These are phyloP conservation scores for Trichoderma sp. DNA, from an alignment of 2,329 filamentous ascomycete genomes.

Conservation along the genomic window DNA sequence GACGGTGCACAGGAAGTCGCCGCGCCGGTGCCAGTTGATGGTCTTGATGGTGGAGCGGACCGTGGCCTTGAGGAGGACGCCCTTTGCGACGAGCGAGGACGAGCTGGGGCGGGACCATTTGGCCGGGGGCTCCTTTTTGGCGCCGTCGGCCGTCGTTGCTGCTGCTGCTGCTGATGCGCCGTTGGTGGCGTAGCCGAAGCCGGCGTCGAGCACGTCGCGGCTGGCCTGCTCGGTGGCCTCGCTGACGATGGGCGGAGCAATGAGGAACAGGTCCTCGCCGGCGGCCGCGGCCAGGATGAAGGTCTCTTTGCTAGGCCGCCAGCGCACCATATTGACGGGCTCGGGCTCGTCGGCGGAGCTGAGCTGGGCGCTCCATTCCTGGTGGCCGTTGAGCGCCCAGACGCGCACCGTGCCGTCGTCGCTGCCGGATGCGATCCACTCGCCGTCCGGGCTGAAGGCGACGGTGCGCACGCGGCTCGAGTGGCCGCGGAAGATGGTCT, in stretches of 20 bases:
- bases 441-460: conserved; percentile 80
- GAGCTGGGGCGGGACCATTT: conserved; percentile 81
- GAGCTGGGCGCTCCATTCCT: conserved; percentile 82
- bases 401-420: conserved; percentile 91
- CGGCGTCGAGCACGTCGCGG: conserved; percentile 76
- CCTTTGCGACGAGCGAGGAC: conserved; percentile 69
- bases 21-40: conserved; percentile 89
- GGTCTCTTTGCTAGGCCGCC: conserved; percentile 82
- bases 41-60: conserved; percentile 81
- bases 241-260: conserved; percentile 73
- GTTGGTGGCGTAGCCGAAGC: conserved; percentile 89
- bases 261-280: conserved; percentile 83
- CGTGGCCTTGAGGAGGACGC: conserved; percentile 78
- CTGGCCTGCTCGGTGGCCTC: conserved; percentile 73
- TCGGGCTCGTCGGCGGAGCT: conserved; percentile 63
- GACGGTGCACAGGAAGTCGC: conserved; percentile 92
- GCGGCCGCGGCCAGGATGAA: conserved; percentile 81
- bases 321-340: conserved; percentile 81
- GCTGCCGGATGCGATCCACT: conserved; percentile 86
- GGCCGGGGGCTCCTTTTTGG: conserved; percentile 73
- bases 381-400: conserved; percentile 87
- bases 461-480: conserved; percentile 84
- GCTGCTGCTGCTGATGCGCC: conserved; percentile 52
- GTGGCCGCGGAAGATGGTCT: conserved; percentile 85
- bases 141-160: conserved; percentile 52